Conservation (phyloP, 2,329 filamentous ascomycete genomes). For the Epichloe uncinata region DNA sequence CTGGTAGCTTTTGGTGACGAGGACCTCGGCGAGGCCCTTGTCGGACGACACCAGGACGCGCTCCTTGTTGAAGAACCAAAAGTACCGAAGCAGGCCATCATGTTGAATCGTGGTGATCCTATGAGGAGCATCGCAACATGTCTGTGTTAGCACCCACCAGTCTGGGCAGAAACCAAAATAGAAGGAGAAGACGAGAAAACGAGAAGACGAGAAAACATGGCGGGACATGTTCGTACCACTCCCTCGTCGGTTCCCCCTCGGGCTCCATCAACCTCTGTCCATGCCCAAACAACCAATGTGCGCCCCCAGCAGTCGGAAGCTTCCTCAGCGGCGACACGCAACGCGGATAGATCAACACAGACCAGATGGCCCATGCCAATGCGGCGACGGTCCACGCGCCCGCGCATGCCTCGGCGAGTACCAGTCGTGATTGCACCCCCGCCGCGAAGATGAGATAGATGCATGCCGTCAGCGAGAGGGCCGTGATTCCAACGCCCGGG, state of each 20-base stretch:
- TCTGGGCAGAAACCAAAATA: not conserved
- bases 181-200: not conserved
- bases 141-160: slow-evolving; percentile 16
- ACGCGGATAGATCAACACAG: slow-evolving; percentile 33
- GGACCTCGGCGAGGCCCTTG: slow-evolving; percentile 55
- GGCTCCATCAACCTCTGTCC: slow-evolving; percentile 25
- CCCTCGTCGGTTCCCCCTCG: slow-evolving; percentile 30
- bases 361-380: slow-evolving; percentile 25
- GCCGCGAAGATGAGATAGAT: slow-evolving; percentile 9
- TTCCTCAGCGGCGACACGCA: slow-evolving; percentile 35
- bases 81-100: slow-evolving; percentile 55
- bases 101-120: slow-evolving; percentile 52
- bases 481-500: slow-evolving; percentile 9
- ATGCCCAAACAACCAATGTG: slow-evolving; percentile 37
- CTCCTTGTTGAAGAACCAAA: slow-evolving; percentile 47
- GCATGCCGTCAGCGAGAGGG: slow-evolving; percentile 13
- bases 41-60: slow-evolving; percentile 47
- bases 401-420: slow-evolving; percentile 22
- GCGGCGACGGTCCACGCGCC: slow-evolving; percentile 23
- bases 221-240: slow-evolving; percentile 28
- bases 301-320: slow-evolving; percentile 30
- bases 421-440: slow-evolving; percentile 16
- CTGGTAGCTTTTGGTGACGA: slow-evolving; percentile 55
- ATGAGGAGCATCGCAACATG: slow-evolving; percentile 4
- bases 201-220: not conserved